Evolutionary conservation across 345 rosid genomes (phyloP).

Genomic region (Diplotaxis tenuifolia): DNA sequence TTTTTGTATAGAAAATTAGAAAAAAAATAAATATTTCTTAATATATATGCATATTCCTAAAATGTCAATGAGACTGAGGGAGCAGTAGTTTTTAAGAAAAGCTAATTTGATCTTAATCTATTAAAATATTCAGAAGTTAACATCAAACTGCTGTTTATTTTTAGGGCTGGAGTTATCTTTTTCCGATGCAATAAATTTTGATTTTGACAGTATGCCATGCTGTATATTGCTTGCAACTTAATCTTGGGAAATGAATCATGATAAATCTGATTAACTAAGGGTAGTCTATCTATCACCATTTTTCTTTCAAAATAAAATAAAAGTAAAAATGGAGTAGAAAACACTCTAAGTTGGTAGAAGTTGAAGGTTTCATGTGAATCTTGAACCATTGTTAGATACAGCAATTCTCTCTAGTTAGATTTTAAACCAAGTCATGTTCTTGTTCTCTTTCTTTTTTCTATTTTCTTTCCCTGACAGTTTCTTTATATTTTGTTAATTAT

Average conservation of each 20-base stretch:
- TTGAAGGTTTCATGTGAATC: conserved; percentile 21
- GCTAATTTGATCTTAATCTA: neutral
- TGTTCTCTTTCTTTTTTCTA: no score
- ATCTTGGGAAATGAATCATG: conserved; percentile 12
- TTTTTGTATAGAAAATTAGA: no score
- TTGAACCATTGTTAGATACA: conserved; percentile 18
- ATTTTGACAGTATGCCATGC: neutral
- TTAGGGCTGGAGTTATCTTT: neutral
- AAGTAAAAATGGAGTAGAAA: no score
- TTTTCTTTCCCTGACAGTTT: neutral
- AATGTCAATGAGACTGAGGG: no score
- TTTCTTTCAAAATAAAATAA: no score
- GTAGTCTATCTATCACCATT: no score
- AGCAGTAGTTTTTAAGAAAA: no score
- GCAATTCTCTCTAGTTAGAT: conserved; percentile 26
- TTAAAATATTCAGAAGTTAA: neutral
- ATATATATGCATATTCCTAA: no score
- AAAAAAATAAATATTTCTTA: no score
- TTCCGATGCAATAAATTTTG: neutral
- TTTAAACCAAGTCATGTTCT: conserved; percentile 41
- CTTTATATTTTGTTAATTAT: no score
- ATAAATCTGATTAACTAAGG: conserved; percentile 1
- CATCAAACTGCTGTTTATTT: neutral
- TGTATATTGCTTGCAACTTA: conserved; percentile 23
- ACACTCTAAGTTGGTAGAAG: conserved; percentile 27